Evolutionary conservation across 2,329 filamentous ascomycete genomes (phyloP), one percentile per base, ranked within the genome.

Genomic region (Pyricularia sp.): DNA sequence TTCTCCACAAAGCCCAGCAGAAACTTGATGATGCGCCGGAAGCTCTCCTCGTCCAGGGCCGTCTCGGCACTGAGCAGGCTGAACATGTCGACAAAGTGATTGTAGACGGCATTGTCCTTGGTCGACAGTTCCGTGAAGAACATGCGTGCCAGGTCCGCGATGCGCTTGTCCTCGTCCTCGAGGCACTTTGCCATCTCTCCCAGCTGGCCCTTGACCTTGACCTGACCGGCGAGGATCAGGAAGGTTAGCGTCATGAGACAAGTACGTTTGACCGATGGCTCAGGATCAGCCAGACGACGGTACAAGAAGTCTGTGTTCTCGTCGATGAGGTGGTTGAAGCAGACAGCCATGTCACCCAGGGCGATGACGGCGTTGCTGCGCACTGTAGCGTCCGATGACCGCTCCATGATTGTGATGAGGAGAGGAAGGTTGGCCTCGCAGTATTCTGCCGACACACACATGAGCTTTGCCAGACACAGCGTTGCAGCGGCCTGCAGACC

Each of bases 81-180:
- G 79, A 99, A 99, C 92, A 99, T 98, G 77, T 99, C 95, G 31
- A 99, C 93, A 79, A 99, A 99, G 81, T 99, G 94, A 78, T 99
- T 99, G 79, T 99, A 99, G 2, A 99, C 93, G 2, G 95, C 95
- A 76, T 99, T 99, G 78, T 99, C 95, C 82, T 99, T 99, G 73
- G 93, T 97, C 71, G 94, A 93, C 69, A 99, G 86, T 79, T 99
- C 95, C 0, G 93, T 94, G 79, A 99, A 99, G 87, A 99, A 99
- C 94, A 98, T 98, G 70, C 93, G 86, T 17, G 93, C 92, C 76
- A 99, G 86, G 76, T 99, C 95, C 0, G 94, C 92, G 71, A 98
- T 97, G 71, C 92, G 88, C 79, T 94, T 93, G 76, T 99, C 96
- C n/a, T 90, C 88, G 75, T 99, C 95, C 79, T 99, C 95, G 33